Conservation (phyloP, 2,329 filamentous ascomycete genomes). For the Xylariaceae sp. region DNA sequence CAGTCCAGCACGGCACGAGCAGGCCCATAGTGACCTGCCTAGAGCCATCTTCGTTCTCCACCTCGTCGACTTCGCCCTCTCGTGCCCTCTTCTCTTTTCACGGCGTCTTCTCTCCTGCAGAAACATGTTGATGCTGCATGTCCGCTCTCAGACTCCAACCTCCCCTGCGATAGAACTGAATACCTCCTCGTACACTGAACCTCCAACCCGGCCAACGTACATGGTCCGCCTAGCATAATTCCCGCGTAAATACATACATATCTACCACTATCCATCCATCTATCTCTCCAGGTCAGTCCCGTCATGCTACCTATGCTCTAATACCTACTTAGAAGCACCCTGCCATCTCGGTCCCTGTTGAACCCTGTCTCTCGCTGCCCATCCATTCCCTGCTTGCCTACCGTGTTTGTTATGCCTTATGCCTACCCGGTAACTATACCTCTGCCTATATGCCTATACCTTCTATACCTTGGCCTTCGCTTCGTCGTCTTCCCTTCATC, state of each 20-base stretch:
- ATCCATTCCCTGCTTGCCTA: conserved; percentile 11
- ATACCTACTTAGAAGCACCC: too few relatives aligned
- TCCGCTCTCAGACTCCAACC: conserved; percentile 1
- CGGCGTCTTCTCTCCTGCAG: conserved; percentile 9
- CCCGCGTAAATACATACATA: neutral
- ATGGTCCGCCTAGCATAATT: conserved; percentile 5
- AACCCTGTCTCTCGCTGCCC: conserved; percentile 6
- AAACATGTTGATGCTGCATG: conserved; percentile 6
- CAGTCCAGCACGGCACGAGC: too few relatives aligned
- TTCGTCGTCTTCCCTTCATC: conserved; percentile 1
- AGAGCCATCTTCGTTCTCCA: neutral
- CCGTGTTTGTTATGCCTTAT: neutral
- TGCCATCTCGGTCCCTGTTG: neutral
- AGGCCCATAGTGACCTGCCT: neutral
- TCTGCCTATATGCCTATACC: neutral
- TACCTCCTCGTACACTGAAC: neutral
- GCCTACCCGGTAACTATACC: neutral
- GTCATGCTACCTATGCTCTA: neutral
- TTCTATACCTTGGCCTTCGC: neutral
- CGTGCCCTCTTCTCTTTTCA: conserved; percentile 6
- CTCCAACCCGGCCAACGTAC: conserved; percentile 10
- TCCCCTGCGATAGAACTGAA: conserved; percentile 3
- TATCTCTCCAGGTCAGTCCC: conserved; percentile 6
- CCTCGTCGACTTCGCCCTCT: neutral
- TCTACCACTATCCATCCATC: conserved; percentile 2